Conservation (phyloP, 352 stramenopile species). For the Pythium plurisporium region DNA sequence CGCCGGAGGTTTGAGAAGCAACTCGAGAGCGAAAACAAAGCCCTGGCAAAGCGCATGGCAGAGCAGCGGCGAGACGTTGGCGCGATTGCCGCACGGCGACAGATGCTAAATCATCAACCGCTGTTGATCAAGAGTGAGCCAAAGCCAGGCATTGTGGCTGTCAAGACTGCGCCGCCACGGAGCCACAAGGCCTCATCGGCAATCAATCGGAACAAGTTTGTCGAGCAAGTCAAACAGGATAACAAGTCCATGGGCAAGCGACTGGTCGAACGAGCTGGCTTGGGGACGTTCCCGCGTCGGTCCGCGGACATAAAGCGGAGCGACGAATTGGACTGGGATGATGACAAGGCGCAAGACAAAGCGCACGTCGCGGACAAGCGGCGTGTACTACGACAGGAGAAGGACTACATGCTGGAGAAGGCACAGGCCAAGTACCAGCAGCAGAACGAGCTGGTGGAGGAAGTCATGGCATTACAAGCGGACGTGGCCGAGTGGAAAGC, state of each 20-base stretch:
- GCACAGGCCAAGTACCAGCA: slow-evolving; percentile 58
- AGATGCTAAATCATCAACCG: slow-evolving; percentile 13
- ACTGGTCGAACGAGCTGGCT: slow-evolving; percentile 33
- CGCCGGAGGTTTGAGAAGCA: slow-evolving; percentile 49
- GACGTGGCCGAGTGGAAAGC: slow-evolving; percentile 32
- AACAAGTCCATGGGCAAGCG: slow-evolving; percentile 56
- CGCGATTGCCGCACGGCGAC: neutral
- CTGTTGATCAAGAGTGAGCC: slow-evolving; percentile 16
- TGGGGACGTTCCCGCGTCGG: neutral
- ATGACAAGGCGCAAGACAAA: slow-evolving; percentile 33
- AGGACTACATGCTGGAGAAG: slow-evolving; percentile 56
- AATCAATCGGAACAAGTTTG: slow-evolving; percentile 61
- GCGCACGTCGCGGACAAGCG: slow-evolving; percentile 39
- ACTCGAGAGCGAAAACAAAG: slow-evolving; percentile 50
- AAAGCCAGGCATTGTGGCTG: slow-evolving; percentile 4
- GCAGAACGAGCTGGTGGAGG: slow-evolving; percentile 43
- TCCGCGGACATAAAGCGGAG: neutral
- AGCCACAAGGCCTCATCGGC: slow-evolving; percentile 52
- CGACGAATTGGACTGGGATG: slow-evolving; percentile 29
- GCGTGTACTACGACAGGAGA: slow-evolving; percentile 34
- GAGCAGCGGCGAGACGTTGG: slow-evolving; percentile 10
- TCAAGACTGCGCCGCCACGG: slow-evolving; percentile 11
- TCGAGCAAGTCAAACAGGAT: slow-evolving; percentile 40
- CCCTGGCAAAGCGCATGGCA: slow-evolving; percentile 39
- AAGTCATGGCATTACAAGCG: slow-evolving; percentile 51